phyloP scores from a whole-genome alignment of 768 basidiomycete genomes.

The Amylocystis lapponica region DNA sequence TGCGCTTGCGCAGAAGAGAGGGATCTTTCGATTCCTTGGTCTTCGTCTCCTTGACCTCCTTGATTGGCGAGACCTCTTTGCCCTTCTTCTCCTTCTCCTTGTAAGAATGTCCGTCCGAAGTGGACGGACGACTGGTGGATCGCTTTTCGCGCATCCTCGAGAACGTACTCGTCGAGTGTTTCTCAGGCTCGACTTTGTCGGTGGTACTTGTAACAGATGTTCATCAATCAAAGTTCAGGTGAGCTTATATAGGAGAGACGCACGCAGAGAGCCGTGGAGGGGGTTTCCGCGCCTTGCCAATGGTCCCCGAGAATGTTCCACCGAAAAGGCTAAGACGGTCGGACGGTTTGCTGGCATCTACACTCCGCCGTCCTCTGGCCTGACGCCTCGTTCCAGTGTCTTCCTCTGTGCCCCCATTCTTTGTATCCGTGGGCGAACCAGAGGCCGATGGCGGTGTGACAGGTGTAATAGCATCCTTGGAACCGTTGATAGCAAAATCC shows the following conservation, averaged over 20 bases:
- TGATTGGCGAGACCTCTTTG: conserved; percentile 11
- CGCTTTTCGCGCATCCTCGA: conserved; percentile 33
- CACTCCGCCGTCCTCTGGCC: conserved; percentile 43
- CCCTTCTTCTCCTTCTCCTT: conserved; percentile 17
- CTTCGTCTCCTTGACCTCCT: conserved; percentile 15
- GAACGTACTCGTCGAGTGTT: conserved; percentile 24
- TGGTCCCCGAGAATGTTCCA: conserved; percentile 48
- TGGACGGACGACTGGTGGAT: conserved; percentile 35
- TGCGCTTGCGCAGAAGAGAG: conserved; percentile 52
- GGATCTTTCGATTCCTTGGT: conserved; percentile 29
- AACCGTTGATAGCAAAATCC: conserved; percentile 21
- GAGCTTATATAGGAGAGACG: conserved; percentile 27
- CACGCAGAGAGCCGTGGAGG: conserved; percentile 67
- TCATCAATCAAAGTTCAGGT: conserved; percentile 3
- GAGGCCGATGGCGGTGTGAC: conserved; percentile 13
- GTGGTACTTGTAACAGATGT: conserved; percentile 21
- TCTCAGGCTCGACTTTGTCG: conserved; percentile 38
- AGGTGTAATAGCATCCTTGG: conserved; percentile 22
- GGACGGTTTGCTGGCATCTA: conserved; percentile 40
- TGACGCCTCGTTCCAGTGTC: conserved; percentile 26
- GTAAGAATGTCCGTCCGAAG: conserved; percentile 29
- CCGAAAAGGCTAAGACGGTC: conserved; percentile 86
- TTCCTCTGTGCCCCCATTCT: conserved; percentile 22
- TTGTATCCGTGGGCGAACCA: conserved; percentile 1
- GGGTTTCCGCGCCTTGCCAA: conserved; percentile 76